Conservation (phyloP, 2,329 filamentous ascomycete species). For the Aplosporella prunicola region DNA sequence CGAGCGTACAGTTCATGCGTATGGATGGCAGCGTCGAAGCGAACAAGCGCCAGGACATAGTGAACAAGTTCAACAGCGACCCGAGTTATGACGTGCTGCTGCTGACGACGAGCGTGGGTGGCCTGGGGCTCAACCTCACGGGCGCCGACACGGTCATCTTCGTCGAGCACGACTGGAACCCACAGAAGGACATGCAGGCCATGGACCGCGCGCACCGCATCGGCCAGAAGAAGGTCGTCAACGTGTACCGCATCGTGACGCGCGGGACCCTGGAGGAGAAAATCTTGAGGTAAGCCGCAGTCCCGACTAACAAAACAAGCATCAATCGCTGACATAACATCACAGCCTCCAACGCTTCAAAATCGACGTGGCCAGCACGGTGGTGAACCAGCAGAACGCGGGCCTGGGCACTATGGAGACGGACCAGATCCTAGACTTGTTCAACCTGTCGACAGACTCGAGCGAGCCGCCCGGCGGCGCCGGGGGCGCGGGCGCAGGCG, state of each 20-base stretch:
- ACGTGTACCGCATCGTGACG: constrained; percentile 94
- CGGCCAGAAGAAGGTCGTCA: constrained; percentile 99
- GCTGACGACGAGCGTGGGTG: constrained; percentile 89
- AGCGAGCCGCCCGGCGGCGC: constrained; percentile 27
- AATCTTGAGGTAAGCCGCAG: constrained; percentile 62
- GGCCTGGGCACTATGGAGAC: constrained; percentile 95
- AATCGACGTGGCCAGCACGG: constrained; percentile 94
- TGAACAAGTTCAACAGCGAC: constrained; percentile 98
- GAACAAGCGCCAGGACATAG: constrained; percentile 88
- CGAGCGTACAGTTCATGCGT: constrained; percentile 85
- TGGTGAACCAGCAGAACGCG: constrained; percentile 98
- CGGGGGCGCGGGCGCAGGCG: constrained; percentile 54
- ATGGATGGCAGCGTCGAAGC: constrained; percentile 90
- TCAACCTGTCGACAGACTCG: constrained; percentile 54
- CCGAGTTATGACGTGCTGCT: constrained; percentile 92
- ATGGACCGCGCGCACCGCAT: constrained; percentile 99
- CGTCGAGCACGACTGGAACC: constrained; percentile 99
- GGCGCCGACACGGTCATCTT: constrained; percentile 98
- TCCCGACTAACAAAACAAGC: constrained; percentile 12
- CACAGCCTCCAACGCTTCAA: constrained; percentile 92
- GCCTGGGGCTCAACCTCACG: constrained; percentile 86
- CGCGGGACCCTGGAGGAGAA: constrained; percentile 96
- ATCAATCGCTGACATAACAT: constrained; percentile 13
- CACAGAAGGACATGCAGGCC: constrained; percentile 94
- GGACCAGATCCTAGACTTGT: constrained; percentile 93